A percentile compares a stretch with the other conserved stretches of the same genome.
phyloP scores from a whole-genome alignment of 139 green algal species.

The Closterium sp. region DNA sequence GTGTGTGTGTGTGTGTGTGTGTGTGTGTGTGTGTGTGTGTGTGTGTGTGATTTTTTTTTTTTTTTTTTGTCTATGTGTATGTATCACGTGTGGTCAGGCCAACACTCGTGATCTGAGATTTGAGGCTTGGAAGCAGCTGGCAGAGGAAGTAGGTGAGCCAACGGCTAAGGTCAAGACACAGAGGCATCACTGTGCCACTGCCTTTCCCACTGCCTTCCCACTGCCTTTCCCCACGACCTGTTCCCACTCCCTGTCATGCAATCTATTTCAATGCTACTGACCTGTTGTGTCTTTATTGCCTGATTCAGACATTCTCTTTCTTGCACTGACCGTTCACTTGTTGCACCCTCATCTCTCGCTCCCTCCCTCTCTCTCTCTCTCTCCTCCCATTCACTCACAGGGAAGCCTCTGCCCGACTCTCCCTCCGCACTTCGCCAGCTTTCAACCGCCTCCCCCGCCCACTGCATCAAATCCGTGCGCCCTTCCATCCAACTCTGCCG shows the following conservation, averaged over 20 bases:
- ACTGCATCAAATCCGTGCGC: not conserved
- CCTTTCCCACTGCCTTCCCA: too few species aligned
- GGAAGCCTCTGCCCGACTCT: not conserved
- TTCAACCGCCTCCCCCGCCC: not conserved
- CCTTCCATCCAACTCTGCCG: not conserved
- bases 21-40: too few species aligned
- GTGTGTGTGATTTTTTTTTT: too few species aligned
- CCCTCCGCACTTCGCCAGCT: not conserved
- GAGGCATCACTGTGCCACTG: too few species aligned
- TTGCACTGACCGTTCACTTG: too few species aligned
- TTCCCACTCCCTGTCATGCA: too few species aligned
- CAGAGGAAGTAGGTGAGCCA: conserved; percentile 47
- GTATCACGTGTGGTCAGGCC: not conserved
- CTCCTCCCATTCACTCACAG: not conserved
- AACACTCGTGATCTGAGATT: conserved; percentile 55
- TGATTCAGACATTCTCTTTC: too few species aligned
- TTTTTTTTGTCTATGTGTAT: not conserved
- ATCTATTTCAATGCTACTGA: too few species aligned
- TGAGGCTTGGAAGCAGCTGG: conserved; percentile 67
- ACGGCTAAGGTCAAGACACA: not conserved
- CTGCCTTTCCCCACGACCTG: too few species aligned
- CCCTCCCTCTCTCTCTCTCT: not conserved
- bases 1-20: too few species aligned
- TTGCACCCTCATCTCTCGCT: not conserved
- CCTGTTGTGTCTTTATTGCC: too few species aligned